A percentile compares a stretch with the other conserved stretches of the same genome.
Evolutionary conservation across 2,329 filamentous ascomycete species (phyloP).

Genomic region (Scolecobasidium constrictum): DNA sequence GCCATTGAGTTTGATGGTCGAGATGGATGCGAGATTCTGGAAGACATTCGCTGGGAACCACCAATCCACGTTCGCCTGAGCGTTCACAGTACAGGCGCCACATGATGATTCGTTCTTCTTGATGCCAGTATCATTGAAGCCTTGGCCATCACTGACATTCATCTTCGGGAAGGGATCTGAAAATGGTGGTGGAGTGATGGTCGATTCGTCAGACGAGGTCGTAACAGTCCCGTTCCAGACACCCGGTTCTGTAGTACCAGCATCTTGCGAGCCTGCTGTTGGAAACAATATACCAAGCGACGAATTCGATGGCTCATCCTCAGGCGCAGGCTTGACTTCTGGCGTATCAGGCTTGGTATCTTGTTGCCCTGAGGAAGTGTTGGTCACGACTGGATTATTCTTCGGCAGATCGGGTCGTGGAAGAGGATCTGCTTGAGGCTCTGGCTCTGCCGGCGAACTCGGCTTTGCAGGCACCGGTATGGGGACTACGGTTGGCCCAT

Average conservation of each 20-base stretch:
- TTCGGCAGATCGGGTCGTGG: no score
- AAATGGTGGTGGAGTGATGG: background rate
- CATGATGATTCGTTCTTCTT: slow-evolving; percentile 13
- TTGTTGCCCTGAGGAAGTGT: no score
- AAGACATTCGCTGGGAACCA: slow-evolving; percentile 13
- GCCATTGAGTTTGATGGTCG: slow-evolving; percentile 20
- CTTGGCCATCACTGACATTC: background rate
- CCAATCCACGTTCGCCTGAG: slow-evolving; percentile 23
- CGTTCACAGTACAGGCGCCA: slow-evolving; percentile 22
- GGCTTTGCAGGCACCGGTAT: no score
- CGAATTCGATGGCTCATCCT: no score
- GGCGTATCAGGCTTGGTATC: no score
- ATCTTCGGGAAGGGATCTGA: background rate
- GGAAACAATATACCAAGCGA: no score
- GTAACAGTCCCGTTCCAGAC: slow-evolving; percentile 5
- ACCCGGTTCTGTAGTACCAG: background rate
- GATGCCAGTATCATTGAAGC: background rate
- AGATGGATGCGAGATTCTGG: slow-evolving; percentile 5
- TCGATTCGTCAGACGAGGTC: background rate
- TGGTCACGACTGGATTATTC: no score
- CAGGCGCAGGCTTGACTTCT: no score
- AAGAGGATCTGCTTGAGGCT: no score
- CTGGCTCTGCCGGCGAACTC: no score
- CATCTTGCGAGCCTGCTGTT: no score
- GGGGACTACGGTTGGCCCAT: no score